phyloP scores from a whole-genome alignment of 768 basidiomycete species.

The Lentinula lateritia region DNA sequence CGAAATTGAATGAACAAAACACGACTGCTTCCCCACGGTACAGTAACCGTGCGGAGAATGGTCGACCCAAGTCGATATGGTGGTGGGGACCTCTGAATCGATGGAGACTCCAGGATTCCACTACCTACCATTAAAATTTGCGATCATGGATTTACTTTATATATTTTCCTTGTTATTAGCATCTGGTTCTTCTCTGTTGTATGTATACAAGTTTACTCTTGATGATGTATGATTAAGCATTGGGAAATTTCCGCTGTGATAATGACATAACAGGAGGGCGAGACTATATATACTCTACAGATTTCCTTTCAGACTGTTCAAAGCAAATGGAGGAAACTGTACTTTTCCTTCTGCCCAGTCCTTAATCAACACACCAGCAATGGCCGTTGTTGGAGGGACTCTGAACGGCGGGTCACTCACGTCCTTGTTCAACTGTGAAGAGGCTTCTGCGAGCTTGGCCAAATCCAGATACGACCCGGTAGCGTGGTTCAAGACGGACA shows the following conservation, averaged over 20 bases:
- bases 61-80: conserved; percentile 43
- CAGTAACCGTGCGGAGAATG: neutral
- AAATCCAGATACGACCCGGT: conserved; percentile 52
- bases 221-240: too few species aligned
- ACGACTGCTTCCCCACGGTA: neutral
- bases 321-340: conserved; percentile 19
- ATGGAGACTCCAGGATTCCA: conserved; percentile 77
- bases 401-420: conserved; percentile 51
- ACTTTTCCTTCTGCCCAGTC: conserved; percentile 72
- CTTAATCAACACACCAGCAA: conserved; percentile 80
- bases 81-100: conserved; percentile 76
- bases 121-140: conserved; percentile 43
- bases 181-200: neutral
- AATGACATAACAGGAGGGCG: too few species aligned
- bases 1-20: neutral
- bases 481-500: conserved; percentile 52
- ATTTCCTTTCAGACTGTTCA: neutral
- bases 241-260: neutral
- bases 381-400: conserved; percentile 71
- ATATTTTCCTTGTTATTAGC: neutral
- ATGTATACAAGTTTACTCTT: neutral
- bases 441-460: conserved; percentile 37
- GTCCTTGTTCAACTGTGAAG: conserved; percentile 11
- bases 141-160: neutral
- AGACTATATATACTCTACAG: neutral